Percentiles rank a stretch among this genome's conserved stretches.
These are phyloP conservation scores for Bolboschoenus planiculmis DNA, from an alignment of 176 grass and related monocot species.

Conservation along the genomic window DNA sequence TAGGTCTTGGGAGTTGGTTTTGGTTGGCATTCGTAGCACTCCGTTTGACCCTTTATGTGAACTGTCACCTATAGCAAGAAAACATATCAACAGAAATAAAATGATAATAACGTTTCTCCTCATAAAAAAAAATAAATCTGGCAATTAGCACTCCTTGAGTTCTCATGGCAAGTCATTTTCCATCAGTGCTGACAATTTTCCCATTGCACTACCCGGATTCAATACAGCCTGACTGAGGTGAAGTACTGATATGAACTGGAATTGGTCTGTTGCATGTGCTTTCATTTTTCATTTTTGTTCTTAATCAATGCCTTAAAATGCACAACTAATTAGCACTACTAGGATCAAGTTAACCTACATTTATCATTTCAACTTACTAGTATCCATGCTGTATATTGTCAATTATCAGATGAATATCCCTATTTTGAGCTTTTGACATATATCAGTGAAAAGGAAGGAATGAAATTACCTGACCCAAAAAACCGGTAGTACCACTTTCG, in stretches of 20 bases:
- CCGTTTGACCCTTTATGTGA: constrained; percentile 94
- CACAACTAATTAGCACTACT: background rate
- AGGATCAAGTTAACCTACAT: background rate
- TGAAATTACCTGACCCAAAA: constrained; percentile 77
- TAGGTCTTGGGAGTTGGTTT: constrained; percentile 88
- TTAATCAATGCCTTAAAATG: background rate
- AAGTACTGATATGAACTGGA: background rate
- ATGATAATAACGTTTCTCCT: background rate
- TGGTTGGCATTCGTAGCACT: constrained; percentile 96
- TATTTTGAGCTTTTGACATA: background rate
- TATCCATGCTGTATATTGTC: background rate
- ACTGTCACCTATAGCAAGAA: constrained; percentile 71
- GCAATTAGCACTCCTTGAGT: background rate
- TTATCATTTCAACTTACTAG: background rate
- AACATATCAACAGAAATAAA: background rate
- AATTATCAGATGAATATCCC: background rate
- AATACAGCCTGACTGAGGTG: background rate
- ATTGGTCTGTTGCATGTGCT: background rate
- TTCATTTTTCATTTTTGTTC: background rate
- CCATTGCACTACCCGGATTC: background rate
- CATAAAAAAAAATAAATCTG: background rate
- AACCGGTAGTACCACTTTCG: constrained; percentile 97
- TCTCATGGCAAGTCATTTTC: background rate
- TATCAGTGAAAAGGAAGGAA: background rate
- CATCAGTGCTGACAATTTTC: background rate